These are phyloP conservation scores for Fusarium subglutinans DNA, from an alignment of 2,329 filamentous ascomycete genomes.

Conservation along the genomic window DNA sequence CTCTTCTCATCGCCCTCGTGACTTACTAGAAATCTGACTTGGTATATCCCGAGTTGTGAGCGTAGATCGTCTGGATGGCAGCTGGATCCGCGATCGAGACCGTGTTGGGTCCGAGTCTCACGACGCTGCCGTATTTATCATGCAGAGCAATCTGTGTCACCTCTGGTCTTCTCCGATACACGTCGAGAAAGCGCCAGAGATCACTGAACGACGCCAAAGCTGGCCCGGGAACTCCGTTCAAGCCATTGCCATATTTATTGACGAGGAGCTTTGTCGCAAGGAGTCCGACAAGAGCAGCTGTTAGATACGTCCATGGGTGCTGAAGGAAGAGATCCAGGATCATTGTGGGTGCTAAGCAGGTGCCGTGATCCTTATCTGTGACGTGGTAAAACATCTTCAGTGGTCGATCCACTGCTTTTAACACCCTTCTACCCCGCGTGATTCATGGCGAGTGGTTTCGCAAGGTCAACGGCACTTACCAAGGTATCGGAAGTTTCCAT, in stretches of 20 bases:
- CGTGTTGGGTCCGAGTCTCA: constrained; percentile 10
- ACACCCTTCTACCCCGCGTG: not conserved
- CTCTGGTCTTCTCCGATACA: constrained; percentile 16
- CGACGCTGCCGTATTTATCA: constrained; percentile 4
- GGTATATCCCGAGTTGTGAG: constrained; percentile 5
- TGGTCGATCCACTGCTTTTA: not conserved
- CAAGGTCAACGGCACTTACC: not conserved
- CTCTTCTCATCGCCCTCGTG: rapidly evolving
- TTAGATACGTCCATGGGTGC: not conserved
- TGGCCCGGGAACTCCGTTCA: constrained; percentile 7
- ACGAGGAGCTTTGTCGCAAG: not conserved
- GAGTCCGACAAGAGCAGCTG: not conserved
- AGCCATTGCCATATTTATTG: constrained; percentile 13
- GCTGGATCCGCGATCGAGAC: constrained; percentile 6
- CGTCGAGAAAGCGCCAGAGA: constrained; percentile 17
- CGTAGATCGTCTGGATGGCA: constrained; percentile 18
- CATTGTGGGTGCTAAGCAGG: not conserved
- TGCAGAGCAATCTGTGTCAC: constrained; percentile 20
- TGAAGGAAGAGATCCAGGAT: not conserved
- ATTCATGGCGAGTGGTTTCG: not conserved
- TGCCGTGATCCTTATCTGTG: not conserved
- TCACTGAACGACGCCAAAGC: constrained; percentile 5
- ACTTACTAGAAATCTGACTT: constrained; percentile 5
- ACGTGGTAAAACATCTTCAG: not conserved
- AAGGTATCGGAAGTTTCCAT: not conserved